Percentiles rank a stretch among this genome's conserved stretches.
Evolutionary conservation across 2,329 filamentous ascomycete species (phyloP).

Genomic region (Sporothrix pseudoabietina): DNA sequence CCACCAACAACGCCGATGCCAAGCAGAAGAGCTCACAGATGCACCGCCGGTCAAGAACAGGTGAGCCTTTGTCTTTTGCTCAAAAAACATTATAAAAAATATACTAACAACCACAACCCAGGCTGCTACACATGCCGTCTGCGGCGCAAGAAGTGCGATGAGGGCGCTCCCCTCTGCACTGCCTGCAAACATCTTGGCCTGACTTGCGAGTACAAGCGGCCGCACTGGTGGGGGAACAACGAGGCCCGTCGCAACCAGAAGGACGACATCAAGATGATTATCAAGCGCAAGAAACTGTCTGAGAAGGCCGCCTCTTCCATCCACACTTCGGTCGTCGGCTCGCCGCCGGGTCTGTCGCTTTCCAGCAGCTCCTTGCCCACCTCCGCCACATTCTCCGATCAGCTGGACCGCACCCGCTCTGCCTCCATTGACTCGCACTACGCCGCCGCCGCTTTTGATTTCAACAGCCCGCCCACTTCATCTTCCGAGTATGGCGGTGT

Average conservation of each 20-base stretch:
- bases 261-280: conserved; percentile 93
- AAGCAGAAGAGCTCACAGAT: conserved; percentile 75
- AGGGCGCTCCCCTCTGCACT: conserved; percentile 63
- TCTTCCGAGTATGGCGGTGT: conserved; percentile 47
- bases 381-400: conserved; percentile 77
- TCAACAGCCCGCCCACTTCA: conserved; percentile 62
- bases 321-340: conserved; percentile 51
- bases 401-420: conserved; percentile 70
- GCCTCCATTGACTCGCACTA: conserved; percentile 80
- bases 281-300: conserved; percentile 92
- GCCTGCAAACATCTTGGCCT: conserved; percentile 76
- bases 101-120: conserved; percentile 37
- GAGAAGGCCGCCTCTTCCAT: conserved; percentile 62
- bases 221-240: conserved; percentile 96
- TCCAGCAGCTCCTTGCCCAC: conserved; percentile 68
- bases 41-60: conserved; percentile 92
- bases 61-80: conserved; percentile 54
- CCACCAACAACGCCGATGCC: conserved; percentile 21
- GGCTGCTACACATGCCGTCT: conserved; percentile 71
- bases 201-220: conserved; percentile 92
- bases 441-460: conserved; percentile 66
- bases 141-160: conserved; percentile 70
- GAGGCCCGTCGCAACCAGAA: conserved; percentile 85
- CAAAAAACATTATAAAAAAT: neutral
- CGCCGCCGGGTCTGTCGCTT: conserved; percentile 73